These are phyloP conservation scores for Pharnaceum exiguum DNA, from an alignment of 148 eudicot genomes.

Conservation along the genomic window DNA sequence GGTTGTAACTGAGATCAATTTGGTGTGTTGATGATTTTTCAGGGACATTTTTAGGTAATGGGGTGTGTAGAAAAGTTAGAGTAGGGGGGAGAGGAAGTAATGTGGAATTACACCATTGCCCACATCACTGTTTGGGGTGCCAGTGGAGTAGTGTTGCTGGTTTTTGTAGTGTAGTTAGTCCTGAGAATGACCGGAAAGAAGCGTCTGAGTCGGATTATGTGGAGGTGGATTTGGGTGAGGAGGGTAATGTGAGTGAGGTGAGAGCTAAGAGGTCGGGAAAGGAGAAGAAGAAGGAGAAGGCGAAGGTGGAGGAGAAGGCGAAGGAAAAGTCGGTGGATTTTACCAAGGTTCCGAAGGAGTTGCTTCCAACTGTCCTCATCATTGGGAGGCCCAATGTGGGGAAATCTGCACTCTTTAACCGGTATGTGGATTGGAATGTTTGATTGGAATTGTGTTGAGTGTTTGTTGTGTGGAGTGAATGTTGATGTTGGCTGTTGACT, in stretches of 20 bases:
- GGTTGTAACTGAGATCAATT: neutral
- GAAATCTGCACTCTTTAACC: slow-evolving; percentile 90
- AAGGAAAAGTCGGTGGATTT: slow-evolving; percentile 51
- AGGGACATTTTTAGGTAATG: slow-evolving; percentile 19
- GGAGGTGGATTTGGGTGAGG: slow-evolving; percentile 12
- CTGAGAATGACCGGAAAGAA: neutral
- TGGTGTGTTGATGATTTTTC: slow-evolving; percentile 1
- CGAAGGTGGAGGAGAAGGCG: slow-evolving; percentile 18
- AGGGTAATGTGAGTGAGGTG: slow-evolving; percentile 5
- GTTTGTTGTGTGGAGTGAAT: neutral
- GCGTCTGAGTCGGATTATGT: neutral
- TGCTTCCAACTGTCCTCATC: slow-evolving; percentile 79
- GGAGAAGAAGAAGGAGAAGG: slow-evolving; percentile 9
- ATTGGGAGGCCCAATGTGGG: slow-evolving; percentile 97
- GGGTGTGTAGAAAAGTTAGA: slow-evolving; percentile 13
- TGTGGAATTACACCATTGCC: neutral
- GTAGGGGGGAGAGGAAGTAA: slow-evolving; percentile 8
- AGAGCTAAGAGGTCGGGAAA: slow-evolving; percentile 16
- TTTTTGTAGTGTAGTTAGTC: slow-evolving; percentile 1
- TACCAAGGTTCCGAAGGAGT: slow-evolving; percentile 49
- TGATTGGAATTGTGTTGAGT: neutral
- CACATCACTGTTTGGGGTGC: slow-evolving; percentile 2
- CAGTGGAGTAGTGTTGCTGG: slow-evolving; percentile 10
- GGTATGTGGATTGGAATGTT: slow-evolving; percentile 38
- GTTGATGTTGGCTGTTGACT: neutral